Base-by-base conservation (phyloP, 2,329 filamentous ascomycete species). In the Reticulascus tulasneorum region DNA sequence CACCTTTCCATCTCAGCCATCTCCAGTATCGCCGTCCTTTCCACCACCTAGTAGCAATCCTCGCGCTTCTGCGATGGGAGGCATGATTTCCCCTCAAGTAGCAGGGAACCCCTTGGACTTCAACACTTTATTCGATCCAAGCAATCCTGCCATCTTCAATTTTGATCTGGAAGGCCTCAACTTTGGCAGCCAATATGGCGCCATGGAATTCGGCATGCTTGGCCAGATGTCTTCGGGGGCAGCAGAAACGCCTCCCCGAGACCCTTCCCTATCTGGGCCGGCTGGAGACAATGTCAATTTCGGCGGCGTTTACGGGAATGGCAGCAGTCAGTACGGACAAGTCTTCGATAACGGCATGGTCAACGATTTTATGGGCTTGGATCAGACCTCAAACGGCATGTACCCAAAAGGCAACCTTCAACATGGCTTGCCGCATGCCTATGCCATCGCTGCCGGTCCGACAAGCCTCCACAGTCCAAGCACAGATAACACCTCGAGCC, bases 181-280 rank as follows among this genome's bases (percentile, higher is more conserved):
- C 58, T 98, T 97, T 59, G 90, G 89, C 37, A 97, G 93, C 56
- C 88, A 94, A 47, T 98, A 97, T 55, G 91, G 90, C 42, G 91
- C 90, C 13, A 74, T 95, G 59, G 93, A 97, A 60, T 96, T 97
- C 58, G 86, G 89, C 35, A 96, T 97, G 77, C 77, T 98, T 1
- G 89, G 88, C 19, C 91, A 97, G 58, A 94, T 98, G 86, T 88
- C 87, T 41, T 88, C 86, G n/a, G 86, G 86, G 11, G 84, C 86
- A 11, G 84, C 81, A n/a, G 86, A 93, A 49, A 86, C 81, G 12
- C 80, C 84, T 7, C 78, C 84, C 6, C 79, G 79, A 36, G 86
- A 93, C 40, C 57, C 59, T 7, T 62, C 69, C 6, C 54, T 73
- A 38, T 60, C 66, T 16, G 64, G 68, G 29, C 53, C 58, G 25